A percentile compares a stretch with the other conserved stretches of the same genome.
phyloP scores from a whole-genome alignment of 2,329 filamentous ascomycete genomes.

The Pseudocercospora cruenta region DNA sequence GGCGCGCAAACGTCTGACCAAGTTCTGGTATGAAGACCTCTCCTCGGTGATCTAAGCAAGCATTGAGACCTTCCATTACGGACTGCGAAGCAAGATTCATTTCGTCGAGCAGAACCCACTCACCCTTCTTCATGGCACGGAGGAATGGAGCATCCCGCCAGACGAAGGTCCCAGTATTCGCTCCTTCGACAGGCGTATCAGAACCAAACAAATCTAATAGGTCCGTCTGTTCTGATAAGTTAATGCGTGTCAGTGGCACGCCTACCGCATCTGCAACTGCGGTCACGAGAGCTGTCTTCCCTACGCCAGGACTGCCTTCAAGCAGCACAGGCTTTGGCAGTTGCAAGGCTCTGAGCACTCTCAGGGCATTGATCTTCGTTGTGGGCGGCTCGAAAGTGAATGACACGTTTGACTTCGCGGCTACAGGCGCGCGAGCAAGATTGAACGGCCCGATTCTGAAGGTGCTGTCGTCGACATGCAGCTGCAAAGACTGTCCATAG shows the following conservation, averaged over 20 bases:
- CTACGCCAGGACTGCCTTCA: conserved; percentile 96
- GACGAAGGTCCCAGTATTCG: conserved; percentile 83
- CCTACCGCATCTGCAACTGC: conserved; percentile 81
- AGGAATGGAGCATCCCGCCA: conserved; percentile 97
- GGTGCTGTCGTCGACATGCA: conserved; percentile 57
- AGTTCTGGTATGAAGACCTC: conserved; percentile 95
- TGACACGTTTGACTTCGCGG: conserved; percentile 48
- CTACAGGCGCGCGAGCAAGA: conserved; percentile 47
- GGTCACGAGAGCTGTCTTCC: conserved; percentile 91
- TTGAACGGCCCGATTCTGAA: conserved; percentile 77
- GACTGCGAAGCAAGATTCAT: conserved; percentile 99
- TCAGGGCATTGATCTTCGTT: conserved; percentile 85
- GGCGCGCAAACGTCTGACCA: conserved; percentile 88
- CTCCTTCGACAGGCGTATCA: conserved; percentile 93
- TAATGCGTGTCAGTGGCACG: conserved; percentile 86
- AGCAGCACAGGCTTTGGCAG: conserved; percentile 88
- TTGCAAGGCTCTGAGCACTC: conserved; percentile 85
- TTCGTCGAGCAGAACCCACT: conserved; percentile 96
- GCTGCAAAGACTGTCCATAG: conserved; percentile 66
- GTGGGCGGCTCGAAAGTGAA: conserved; percentile 89
- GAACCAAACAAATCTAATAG: conserved; percentile 97
- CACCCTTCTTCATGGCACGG: conserved; percentile 92
- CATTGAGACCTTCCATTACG: conserved; percentile 92
- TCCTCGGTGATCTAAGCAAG: conserved; percentile 93
- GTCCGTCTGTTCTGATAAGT: conserved; percentile 96